Evolutionary conservation across 495 filamentous ascomycete genomes (phyloP).

Genomic region (Hyaloscypha hepaticicola): DNA sequence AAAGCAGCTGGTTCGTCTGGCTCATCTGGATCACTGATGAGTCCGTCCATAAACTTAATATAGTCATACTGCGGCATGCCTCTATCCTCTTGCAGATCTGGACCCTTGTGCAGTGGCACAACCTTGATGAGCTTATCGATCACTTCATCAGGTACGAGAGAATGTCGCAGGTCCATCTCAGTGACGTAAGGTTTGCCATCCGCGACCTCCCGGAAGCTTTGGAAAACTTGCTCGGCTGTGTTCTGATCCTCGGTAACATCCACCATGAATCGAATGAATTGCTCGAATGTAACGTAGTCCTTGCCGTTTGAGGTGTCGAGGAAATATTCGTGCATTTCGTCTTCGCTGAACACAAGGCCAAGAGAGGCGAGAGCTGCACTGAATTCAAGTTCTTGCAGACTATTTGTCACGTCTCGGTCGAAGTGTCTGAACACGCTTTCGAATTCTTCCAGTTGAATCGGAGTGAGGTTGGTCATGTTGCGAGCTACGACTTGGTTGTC

Average conservation of each 20-base stretch:
- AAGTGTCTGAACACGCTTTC: constrained; percentile 98
- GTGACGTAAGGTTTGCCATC: constrained; percentile 99
- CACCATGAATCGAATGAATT: constrained; percentile 99
- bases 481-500: constrained; percentile 96
- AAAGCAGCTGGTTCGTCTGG: constrained; percentile 12
- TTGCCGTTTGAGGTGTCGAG: constrained; percentile 70
- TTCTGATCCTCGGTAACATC: constrained; percentile 98
- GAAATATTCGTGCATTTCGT: constrained; percentile 95
- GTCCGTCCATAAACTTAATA: constrained; percentile 85
- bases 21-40: constrained; percentile 44
- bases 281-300: constrained; percentile 88
- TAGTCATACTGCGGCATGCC: constrained; percentile 84
- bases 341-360: constrained; percentile 89
- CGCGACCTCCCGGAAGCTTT: constrained; percentile 93
- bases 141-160: constrained; percentile 89
- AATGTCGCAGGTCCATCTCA: constrained; percentile 92
- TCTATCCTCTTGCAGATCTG: constrained; percentile 75
- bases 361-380: constrained; percentile 90
- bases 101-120: constrained; percentile 78
- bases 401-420: constrained; percentile 88
- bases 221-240: constrained; percentile 95
- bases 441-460: constrained; percentile 97
- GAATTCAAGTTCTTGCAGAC: constrained; percentile 91
- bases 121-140: constrained; percentile 87
- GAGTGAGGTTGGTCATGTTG: constrained; percentile 97